Percentiles rank a stretch among this genome's conserved stretches.
phyloP scores from a whole-genome alignment of 1,284 basidiomycete species.

The Retiboletus flavoniger region DNA sequence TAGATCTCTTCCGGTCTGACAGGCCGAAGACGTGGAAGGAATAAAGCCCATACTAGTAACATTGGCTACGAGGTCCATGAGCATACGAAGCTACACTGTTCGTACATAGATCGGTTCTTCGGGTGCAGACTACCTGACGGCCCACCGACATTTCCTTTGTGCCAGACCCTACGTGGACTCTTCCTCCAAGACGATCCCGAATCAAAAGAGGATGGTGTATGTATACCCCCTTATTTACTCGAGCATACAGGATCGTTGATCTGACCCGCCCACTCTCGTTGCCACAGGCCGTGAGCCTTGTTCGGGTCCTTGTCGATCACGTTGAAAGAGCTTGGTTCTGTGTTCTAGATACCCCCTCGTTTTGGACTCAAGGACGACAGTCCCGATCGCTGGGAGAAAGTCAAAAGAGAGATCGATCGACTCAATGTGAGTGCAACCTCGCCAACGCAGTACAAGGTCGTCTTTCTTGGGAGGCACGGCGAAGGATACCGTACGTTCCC shows the following conservation, averaged over 20 bases:
- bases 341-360: conserved; percentile 51
- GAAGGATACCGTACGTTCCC: conserved; percentile 53
- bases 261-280: background rate
- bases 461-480: conserved; percentile 71
- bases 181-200: conserved; percentile 28
- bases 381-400: conserved; percentile 52
- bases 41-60: background rate
- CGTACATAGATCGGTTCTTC: conserved; percentile 5
- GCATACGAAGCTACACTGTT: conserved; percentile 19
- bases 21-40: background rate
- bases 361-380: conserved; percentile 66
- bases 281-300: conserved; percentile 20
- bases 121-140: background rate
- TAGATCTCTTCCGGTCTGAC: background rate
- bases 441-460: conserved; percentile 54
- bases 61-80: conserved; percentile 7
- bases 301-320: background rate
- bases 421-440: conserved; percentile 45
- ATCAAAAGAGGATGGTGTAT: conserved; percentile 9
- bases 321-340: background rate
- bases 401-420: conserved; percentile 42
- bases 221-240: background rate
- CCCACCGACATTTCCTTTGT: background rate
- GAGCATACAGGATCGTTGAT: background rate
- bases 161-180: conserved; percentile 15